Evolutionary conservation across 352 stramenopile genomes (phyloP).

Genomic region (Phytophthora sp.): DNA sequence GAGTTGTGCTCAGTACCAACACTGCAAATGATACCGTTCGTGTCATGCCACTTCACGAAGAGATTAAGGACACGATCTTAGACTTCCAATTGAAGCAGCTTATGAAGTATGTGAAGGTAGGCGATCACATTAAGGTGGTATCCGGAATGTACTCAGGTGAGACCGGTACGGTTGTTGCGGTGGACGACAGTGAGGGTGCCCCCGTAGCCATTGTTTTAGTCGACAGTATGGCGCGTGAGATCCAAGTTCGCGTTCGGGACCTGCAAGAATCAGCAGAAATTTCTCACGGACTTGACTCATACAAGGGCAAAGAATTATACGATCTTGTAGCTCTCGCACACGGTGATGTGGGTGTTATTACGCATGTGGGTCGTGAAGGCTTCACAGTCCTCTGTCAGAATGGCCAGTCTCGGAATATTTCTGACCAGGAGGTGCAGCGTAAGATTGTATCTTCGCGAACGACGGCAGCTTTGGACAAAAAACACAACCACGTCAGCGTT

Average conservation of each 20-base stretch:
- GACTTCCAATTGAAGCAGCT: slow-evolving; percentile 90
- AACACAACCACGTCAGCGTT: slow-evolving; percentile 90
- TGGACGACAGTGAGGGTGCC: slow-evolving; percentile 84
- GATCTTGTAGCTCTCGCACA: slow-evolving; percentile 89
- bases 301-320: slow-evolving; percentile 91
- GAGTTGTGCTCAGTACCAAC: slow-evolving; percentile 90
- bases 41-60: slow-evolving; percentile 90
- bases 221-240: slow-evolving; percentile 91
- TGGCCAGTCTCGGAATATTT: slow-evolving; percentile 81
- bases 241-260: slow-evolving; percentile 91
- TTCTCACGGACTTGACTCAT: slow-evolving; percentile 87
- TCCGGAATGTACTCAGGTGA: slow-evolving; percentile 90
- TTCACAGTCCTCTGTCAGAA: slow-evolving; percentile 91
- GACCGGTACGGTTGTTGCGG: slow-evolving; percentile 89
- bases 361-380: slow-evolving; percentile 87
- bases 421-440: slow-evolving; percentile 89
- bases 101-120: slow-evolving; percentile 93
- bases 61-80: slow-evolving; percentile 91
- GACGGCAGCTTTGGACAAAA: slow-evolving; percentile 86
- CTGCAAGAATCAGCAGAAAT: slow-evolving; percentile 91
- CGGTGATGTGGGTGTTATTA: slow-evolving; percentile 90
- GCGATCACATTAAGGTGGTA: slow-evolving; percentile 92
- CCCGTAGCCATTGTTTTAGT: slow-evolving; percentile 89
- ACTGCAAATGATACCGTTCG: slow-evolving; percentile 87
- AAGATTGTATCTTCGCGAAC: slow-evolving; percentile 88